These are phyloP conservation scores for Anthracocystis setariae DNA, from an alignment of 1,284 basidiomycete species.

Conservation along the genomic window DNA sequence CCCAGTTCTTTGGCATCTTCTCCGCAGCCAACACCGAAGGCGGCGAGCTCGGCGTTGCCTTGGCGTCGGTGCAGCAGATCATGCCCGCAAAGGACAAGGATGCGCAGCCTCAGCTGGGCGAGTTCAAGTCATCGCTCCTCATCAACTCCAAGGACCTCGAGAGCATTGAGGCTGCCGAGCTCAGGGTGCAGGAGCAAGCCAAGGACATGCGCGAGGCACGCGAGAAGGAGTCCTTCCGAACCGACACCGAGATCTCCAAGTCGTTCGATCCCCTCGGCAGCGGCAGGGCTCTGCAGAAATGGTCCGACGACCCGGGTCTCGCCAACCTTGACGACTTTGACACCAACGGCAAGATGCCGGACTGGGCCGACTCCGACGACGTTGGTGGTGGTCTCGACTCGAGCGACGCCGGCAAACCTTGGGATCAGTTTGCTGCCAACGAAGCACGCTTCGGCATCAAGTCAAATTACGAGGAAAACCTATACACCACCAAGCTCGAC, in stretches of 20 bases:
- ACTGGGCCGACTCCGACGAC: slow-evolving; percentile 32
- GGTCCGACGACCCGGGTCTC: slow-evolving; percentile 57
- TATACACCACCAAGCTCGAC: slow-evolving; percentile 95
- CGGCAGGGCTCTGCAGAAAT: slow-evolving; percentile 56
- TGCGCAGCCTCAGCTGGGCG: slow-evolving; percentile 37
- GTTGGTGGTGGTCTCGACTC: slow-evolving; percentile 16
- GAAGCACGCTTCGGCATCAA: slow-evolving; percentile 91
- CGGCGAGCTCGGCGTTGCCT: slow-evolving; percentile 53
- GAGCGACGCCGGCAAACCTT: slow-evolving; percentile 69
- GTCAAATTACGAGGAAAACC: slow-evolving; percentile 89
- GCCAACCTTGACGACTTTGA: slow-evolving; percentile 36
- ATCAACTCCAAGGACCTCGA: slow-evolving; percentile 57
- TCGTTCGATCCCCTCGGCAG: slow-evolving; percentile 47
- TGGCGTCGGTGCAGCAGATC: slow-evolving; percentile 57
- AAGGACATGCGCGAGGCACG: slow-evolving; percentile 46
- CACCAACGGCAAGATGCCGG: slow-evolving; percentile 28
- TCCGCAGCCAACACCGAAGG: slow-evolving; percentile 51
- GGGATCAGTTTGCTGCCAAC: slow-evolving; percentile 97
- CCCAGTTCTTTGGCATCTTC: slow-evolving; percentile 61
- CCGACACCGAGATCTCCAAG: slow-evolving; percentile 61
- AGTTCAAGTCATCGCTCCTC: slow-evolving; percentile 47
- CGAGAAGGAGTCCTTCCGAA: slow-evolving; percentile 58
- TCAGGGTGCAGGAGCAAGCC: slow-evolving; percentile 51
- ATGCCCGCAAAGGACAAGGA: slow-evolving; percentile 23
- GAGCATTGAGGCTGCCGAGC: slow-evolving; percentile 48